Evolutionary conservation across 106 monocot species (phyloP).

Genomic region (Dendrobium nobile): DNA sequence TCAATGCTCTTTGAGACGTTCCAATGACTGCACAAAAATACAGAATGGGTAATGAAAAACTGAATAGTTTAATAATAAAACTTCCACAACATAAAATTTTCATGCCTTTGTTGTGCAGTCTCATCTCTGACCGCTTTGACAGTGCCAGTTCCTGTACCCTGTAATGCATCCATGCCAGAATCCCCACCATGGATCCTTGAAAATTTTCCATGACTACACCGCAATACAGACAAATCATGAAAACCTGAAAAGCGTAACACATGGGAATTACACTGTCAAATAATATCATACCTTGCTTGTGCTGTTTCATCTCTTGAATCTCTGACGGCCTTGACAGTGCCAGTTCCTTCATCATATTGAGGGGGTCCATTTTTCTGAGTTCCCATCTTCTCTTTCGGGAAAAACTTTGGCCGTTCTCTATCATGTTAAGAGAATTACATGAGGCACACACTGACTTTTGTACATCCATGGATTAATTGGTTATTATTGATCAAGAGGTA

Average conservation of each 20-base stretch:
- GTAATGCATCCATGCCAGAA: slow-evolving; percentile 22
- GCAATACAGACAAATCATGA: not conserved
- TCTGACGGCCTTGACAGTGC: slow-evolving; percentile 11
- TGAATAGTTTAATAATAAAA: not conserved
- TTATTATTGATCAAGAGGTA: not conserved
- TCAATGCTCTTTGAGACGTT: slow-evolving; percentile 26
- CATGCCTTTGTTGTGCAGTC: slow-evolving; percentile 31
- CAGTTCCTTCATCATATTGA: slow-evolving; percentile 29
- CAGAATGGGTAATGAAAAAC: not conserved
- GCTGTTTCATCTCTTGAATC: slow-evolving; percentile 17
- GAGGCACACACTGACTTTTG: not conserved
- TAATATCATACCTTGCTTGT: slow-evolving; percentile 29
- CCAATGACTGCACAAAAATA: slow-evolving; percentile 26
- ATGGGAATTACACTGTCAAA: not conserved
- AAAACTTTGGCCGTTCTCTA: slow-evolving; percentile 75
- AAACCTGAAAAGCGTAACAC: not conserved
- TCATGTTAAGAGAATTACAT: slow-evolving; percentile 6
- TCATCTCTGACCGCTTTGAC: slow-evolving; percentile 9
- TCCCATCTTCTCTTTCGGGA: slow-evolving; percentile 27
- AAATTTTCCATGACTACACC: slow-evolving; percentile 31
- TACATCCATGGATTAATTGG: not conserved
- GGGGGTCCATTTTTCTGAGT: slow-evolving; percentile 21
- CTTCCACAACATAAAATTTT: not conserved
- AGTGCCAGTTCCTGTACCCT: slow-evolving; percentile 33
- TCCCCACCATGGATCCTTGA: slow-evolving; percentile 33